Evolutionary conservation across 176 grass and related monocot species (phyloP).

Genomic region (Hsuehochloa calcarea): DNA sequence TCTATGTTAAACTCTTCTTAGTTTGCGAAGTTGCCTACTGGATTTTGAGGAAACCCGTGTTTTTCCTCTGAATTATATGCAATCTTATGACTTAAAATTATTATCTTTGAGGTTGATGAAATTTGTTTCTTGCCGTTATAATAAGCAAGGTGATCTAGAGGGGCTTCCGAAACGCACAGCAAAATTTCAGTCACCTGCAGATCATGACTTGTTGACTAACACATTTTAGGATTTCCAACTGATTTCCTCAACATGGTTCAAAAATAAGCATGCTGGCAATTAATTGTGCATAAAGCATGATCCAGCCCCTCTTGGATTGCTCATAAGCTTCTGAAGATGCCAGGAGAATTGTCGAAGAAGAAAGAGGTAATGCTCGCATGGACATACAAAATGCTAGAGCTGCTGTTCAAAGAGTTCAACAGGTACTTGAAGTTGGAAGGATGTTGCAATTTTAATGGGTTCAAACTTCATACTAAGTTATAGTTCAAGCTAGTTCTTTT

Average conservation of each 20-base stretch:
- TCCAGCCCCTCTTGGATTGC: background rate
- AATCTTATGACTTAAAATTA: background rate
- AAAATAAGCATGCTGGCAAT: background rate
- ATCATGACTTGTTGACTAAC: background rate
- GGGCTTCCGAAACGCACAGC: background rate
- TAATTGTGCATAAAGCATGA: background rate
- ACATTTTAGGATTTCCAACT: background rate
- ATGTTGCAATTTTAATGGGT: too few relatives aligned
- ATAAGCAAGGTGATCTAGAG: background rate
- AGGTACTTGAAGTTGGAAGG: conserved; percentile 66
- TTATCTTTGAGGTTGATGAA: background rate
- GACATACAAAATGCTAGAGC: conserved; percentile 71
- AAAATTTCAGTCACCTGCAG: background rate
- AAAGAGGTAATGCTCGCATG: conserved; percentile 56
- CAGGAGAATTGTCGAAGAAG: conserved; percentile 70
- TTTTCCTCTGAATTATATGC: background rate
- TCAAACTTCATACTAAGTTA: too few relatives aligned
- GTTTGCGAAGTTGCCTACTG: background rate
- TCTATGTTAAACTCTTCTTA: background rate
- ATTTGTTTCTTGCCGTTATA: background rate
- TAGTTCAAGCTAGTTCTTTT: too few relatives aligned
- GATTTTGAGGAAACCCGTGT: background rate
- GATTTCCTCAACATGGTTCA: conserved; percentile 12
- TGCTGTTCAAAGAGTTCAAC: conserved; percentile 56
- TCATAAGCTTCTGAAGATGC: conserved; percentile 86